Conservation (phyloP, 2,329 filamentous ascomycete species). For the Gliomastix tumulicola region DNA sequence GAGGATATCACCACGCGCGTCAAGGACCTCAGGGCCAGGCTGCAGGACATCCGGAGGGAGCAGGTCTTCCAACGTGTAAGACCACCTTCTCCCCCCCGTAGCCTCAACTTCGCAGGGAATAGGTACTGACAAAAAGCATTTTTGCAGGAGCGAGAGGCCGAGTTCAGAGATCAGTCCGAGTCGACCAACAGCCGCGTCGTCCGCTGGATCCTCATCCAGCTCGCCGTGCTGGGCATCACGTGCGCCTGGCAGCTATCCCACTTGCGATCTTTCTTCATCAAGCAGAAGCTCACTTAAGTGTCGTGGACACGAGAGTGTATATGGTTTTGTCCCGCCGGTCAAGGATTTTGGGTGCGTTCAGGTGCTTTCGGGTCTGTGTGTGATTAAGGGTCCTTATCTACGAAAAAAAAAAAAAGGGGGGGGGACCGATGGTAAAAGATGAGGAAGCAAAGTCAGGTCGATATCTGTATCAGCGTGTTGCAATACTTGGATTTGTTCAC, state of each 20-base stretch:
- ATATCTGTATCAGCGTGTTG: too few species aligned
- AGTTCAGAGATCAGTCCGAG: slow-evolving; percentile 97
- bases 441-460: too few species aligned
- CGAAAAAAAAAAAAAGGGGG: too few species aligned
- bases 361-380: too few species aligned
- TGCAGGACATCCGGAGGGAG: slow-evolving; percentile 86
- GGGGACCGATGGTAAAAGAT: too few species aligned
- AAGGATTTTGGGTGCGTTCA: too few species aligned
- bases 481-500: too few species aligned
- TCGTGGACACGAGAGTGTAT: too few species aligned
- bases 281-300: slow-evolving; percentile 96
- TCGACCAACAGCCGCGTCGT: slow-evolving; percentile 85
- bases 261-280: slow-evolving; percentile 96
- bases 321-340: too few species aligned
- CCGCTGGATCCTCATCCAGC: slow-evolving; percentile 88
- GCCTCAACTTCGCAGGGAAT: too few species aligned
- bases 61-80: slow-evolving; percentile 91
- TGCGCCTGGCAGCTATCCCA: slow-evolving; percentile 98
- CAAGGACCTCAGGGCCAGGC: slow-evolving; percentile 77
- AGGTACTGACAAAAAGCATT: slow-evolving; percentile 2
- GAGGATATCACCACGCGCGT: slow-evolving; percentile 83
- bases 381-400: too few species aligned
- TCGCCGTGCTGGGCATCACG: slow-evolving; percentile 75
- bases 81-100: slow-evolving; percentile 9
- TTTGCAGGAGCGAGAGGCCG: slow-evolving; percentile 82